phyloP scores from a whole-genome alignment of 805 yeast species.

The Wickerhamomyces canadensis region DNA sequence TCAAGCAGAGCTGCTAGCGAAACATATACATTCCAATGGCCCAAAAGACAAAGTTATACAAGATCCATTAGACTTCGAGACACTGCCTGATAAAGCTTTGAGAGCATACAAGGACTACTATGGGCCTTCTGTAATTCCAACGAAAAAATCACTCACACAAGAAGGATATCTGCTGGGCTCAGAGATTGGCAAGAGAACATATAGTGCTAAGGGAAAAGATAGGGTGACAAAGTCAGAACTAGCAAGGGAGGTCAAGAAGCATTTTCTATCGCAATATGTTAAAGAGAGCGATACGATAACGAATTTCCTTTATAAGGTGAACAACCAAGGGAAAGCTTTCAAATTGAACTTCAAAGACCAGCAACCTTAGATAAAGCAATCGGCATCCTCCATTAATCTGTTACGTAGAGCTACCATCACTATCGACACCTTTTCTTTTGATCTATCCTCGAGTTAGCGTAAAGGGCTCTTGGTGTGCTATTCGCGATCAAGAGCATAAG shows the following conservation, averaged over 20 bases:
- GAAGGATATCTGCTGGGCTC: conserved; percentile 68
- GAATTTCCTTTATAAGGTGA: conserved; percentile 80
- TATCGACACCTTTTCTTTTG: no score
- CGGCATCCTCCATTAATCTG: no score
- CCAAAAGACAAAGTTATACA: conserved; percentile 48
- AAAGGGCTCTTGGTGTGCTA: no score
- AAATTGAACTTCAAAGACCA: conserved; percentile 28
- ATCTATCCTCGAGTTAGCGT: no score
- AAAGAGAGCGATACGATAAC: conserved; percentile 86
- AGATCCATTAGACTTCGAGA: conserved; percentile 65
- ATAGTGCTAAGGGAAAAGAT: conserved; percentile 31
- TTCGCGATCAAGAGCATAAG: no score
- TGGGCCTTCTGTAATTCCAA: conserved; percentile 32
- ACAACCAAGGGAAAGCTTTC: conserved; percentile 53
- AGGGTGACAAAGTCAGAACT: conserved; percentile 55
- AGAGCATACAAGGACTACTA: conserved; percentile 64
- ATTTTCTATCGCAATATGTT: conserved; percentile 52
- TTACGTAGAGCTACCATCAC: no score
- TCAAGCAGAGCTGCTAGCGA: conserved; percentile 60
- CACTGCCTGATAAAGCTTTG: conserved; percentile 56
- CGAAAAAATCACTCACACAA: conserved; percentile 57
- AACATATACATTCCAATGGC: conserved; percentile 70
- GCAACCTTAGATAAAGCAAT: not conserved
- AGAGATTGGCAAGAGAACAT: conserved; percentile 68
- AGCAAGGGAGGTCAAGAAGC: conserved; percentile 57